Percentiles rank a stretch among this genome's conserved stretches.
Evolutionary conservation across 768 basidiomycete species (phyloP).

Genomic region (Suillus plorans): DNA sequence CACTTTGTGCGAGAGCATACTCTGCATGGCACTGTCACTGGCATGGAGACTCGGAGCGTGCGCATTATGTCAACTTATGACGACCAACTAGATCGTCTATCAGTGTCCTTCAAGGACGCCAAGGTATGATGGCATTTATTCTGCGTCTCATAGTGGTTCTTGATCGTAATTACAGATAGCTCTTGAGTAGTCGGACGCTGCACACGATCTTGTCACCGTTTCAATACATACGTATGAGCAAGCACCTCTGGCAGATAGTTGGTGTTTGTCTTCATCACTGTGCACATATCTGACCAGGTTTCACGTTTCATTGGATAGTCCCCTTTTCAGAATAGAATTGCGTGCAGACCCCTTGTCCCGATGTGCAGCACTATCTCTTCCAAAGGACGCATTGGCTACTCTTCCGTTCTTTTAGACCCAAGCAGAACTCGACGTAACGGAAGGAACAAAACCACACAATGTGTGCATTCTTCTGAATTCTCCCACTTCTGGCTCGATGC

Average conservation of each 20-base stretch:
- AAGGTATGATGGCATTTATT: constrained; percentile 59
- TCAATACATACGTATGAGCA: constrained; percentile 98
- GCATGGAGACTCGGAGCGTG: constrained; percentile 61
- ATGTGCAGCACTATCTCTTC: constrained; percentile 83
- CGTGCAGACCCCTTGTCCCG: constrained; percentile 86
- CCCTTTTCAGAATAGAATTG: constrained; percentile 60
- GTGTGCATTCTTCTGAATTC: constrained; percentile 32
- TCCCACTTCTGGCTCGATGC: neutral
- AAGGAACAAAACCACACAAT: constrained; percentile 59
- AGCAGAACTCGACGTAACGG: constrained; percentile 74
- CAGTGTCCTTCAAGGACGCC: constrained; percentile 94
- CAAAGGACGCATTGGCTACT: constrained; percentile 88
- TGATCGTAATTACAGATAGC: constrained; percentile 61
- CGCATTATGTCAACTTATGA: constrained; percentile 76
- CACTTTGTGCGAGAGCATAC: constrained; percentile 78
- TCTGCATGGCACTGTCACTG: constrained; percentile 87
- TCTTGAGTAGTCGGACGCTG: constrained; percentile 86
- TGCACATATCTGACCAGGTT: constrained; percentile 9
- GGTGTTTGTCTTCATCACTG: constrained; percentile 18
- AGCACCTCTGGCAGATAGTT: constrained; percentile 74
- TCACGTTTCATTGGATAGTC: constrained; percentile 67
- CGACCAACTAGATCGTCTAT: constrained; percentile 81
- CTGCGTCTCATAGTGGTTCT: constrained; percentile 8
- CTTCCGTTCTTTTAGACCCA: constrained; percentile 88
- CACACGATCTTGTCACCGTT: constrained; percentile 85